Conservation (phyloP, 2,329 filamentous ascomycete genomes). For the Aspergillus chevalieri region DNA sequence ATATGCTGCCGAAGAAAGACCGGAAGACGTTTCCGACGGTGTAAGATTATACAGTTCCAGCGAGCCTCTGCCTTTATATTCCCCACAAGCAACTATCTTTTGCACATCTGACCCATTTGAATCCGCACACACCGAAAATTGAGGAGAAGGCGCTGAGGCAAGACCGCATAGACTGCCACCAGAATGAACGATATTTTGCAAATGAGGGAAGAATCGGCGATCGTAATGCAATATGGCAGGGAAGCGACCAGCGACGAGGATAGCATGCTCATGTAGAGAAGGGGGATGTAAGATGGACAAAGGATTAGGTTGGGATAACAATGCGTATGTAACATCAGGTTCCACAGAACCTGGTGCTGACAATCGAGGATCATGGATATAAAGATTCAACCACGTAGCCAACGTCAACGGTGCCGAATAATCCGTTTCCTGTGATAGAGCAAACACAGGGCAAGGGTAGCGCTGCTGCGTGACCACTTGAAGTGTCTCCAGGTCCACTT, state of each 20-base stretch:
- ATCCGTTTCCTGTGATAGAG: constrained; percentile 64
- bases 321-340: constrained; percentile 52
- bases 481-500: constrained; percentile 73
- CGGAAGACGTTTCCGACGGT: constrained; percentile 22
- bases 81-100: constrained; percentile 74
- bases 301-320: constrained; percentile 72
- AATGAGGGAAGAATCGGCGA: constrained; percentile 71
- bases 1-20: constrained; percentile 35
- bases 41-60: constrained; percentile 67
- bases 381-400: constrained; percentile 72
- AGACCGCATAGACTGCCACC: constrained; percentile 73
- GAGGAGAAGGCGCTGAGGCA: constrained; percentile 54
- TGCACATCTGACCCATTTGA: constrained; percentile 47
- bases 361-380: constrained; percentile 70
- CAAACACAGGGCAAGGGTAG: constrained; percentile 78
- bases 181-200: constrained; percentile 74
- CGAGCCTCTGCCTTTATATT: constrained; percentile 86
- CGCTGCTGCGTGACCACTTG: constrained; percentile 61
- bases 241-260: constrained; percentile 84
- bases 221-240: constrained; percentile 86
- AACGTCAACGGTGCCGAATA: constrained; percentile 69
- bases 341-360: constrained; percentile 30
- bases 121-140: constrained; percentile 40
- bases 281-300: constrained; percentile 76
- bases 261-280: constrained; percentile 61